phyloP scores from a whole-genome alignment of 2,329 filamentous ascomycete genomes.

The Chrysoporthe austroafricana region DNA sequence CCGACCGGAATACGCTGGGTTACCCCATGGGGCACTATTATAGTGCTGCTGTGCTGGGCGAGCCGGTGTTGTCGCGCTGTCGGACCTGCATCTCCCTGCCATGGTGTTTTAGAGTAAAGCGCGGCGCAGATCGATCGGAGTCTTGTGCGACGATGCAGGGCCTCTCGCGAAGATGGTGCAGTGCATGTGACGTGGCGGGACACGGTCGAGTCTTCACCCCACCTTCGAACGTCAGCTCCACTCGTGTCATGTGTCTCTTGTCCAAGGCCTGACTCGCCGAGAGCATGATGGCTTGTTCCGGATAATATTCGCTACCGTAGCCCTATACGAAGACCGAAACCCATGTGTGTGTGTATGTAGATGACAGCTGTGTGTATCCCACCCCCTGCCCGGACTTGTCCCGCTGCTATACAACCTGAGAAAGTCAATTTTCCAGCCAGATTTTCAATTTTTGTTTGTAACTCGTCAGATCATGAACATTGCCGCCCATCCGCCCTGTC shows the following conservation, averaged over 20 bases:
- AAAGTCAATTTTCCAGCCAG: slow-evolving; percentile 18
- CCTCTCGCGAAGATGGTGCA: neutral
- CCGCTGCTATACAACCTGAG: slow-evolving; percentile 17
- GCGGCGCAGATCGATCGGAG: slow-evolving; percentile 3
- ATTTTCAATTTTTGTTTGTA: slow-evolving; percentile 12
- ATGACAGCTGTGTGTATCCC: neutral
- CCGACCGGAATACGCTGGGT: neutral
- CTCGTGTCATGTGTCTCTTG: slow-evolving; percentile 2
- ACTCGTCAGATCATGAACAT: slow-evolving; percentile 14
- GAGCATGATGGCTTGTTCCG: neutral
- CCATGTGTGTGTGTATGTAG: neutral
- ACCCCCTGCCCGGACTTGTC: slow-evolving; percentile 14
- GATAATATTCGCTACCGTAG: slow-evolving; percentile 5
- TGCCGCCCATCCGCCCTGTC: neutral
- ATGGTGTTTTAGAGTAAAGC: neutral
- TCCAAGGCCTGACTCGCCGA: neutral
- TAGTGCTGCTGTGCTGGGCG: neutral
- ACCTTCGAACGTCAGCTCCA: neutral
- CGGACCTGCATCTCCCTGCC: slow-evolving; percentile 27
- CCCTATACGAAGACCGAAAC: slow-evolving; percentile 8
- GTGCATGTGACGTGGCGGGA: slow-evolving; percentile 24
- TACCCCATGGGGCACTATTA: slow-evolving; percentile 19
- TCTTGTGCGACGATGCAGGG: neutral
- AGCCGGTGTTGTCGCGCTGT: slow-evolving; percentile 3
- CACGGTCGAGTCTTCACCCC: neutral